Evolutionary conservation across 495 filamentous ascomycete species (phyloP), one percentile per base, ranked within the genome.

Genomic region (Hypoxylon intermedium): DNA sequence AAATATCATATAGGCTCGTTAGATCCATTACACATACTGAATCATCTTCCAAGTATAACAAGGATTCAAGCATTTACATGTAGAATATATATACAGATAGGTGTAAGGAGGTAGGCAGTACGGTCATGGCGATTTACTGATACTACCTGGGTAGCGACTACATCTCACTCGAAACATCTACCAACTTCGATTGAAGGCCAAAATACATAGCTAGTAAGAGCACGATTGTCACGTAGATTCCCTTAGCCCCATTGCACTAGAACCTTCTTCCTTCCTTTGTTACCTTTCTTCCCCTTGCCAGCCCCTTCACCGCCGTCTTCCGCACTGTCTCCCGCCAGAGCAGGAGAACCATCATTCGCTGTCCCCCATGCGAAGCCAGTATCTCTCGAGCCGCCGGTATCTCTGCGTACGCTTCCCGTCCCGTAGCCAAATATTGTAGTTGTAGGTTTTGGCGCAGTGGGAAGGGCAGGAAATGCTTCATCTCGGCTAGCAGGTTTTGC

Each of bases 401-500:
- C 87, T 73, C 91, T 81, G 40, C 88, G 82, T 24, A 94, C 86
- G 16, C 82, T 87, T 0, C 88, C 85, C 1, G 82, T 80, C 0
- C 87, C 88, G 60, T 92, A 89, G 0, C 91, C 92, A 19, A 90
- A 90, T 60, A 94, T 89, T 5, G 90, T 83, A 5, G 86, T 89
- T 53, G 85, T 86, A 1, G 91, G 91, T 65, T 91, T 95, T 0
- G 85, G 77, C 6, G 89, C 92, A 0, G 85, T 77, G 0, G 92
- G 92, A 4, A 97, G 81, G 3, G 91, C 87, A 1, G 92, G 92
- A 70, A 96, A 97, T 0, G 88, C 86, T 40, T 90, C 87, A 64
- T 73, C 70, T 48, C 67, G 48, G 37, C 38, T 55, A 18, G 41
- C 46, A 11, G 70, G 54, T 12, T 65, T 61, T 11, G 65, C 52